Evolutionary conservation across 1,284 basidiomycete species (phyloP), one percentile per base, ranked within the genome.

Genomic region (Austroboletus novae-zelandiae): DNA sequence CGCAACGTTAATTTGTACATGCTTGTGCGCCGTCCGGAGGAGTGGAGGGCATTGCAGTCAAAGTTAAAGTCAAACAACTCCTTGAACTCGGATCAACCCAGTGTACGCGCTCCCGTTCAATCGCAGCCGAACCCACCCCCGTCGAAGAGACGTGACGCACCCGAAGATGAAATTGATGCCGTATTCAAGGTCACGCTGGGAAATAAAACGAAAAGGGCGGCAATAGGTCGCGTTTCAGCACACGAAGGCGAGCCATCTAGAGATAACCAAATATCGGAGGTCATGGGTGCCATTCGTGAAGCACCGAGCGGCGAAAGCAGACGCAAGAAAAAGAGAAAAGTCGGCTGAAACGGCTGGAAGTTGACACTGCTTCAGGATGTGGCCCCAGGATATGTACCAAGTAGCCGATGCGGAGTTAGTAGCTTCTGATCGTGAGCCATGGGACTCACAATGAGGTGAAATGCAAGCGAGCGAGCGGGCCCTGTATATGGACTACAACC

Each of bases 1-100:
- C 79, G 86, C 37, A 87, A 84, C 61, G 74, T 97, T 46, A 87
- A 91, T 57, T 68, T 98, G 15, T 79, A 89, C 58, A 73, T 97
- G 15, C 78, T 95, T 18, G 80, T 86, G 61, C 81, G 89, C 36
- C 77, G 84, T 51, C 86, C 89, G 14, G 84, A 90, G 11, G 86
- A 91, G 54, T 98, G 94, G 94, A 82, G 84, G 61, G 79, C 77
- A 48, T 61, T 80, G 48, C 77, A 83, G 53, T 70, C 75, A 27
- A 52, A 83, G 53, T 70, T 75, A 27, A 52, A 27, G 25, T 27
- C 43, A 69, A 61, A 43, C 9, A 49, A 32, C 11, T 1, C 34
- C 43, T 40, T 35, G 14, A 50, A 29, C 37, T 36, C 47, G 23
- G 44, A 50, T 35, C 55, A 54, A 14, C 42, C 43, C 7, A 49